Percentiles rank a stretch among this genome's conserved stretches.
These are phyloP conservation scores for Chrysoporthe cubensis DNA, from an alignment of 2,329 filamentous ascomycete genomes.

Conservation along the genomic window DNA sequence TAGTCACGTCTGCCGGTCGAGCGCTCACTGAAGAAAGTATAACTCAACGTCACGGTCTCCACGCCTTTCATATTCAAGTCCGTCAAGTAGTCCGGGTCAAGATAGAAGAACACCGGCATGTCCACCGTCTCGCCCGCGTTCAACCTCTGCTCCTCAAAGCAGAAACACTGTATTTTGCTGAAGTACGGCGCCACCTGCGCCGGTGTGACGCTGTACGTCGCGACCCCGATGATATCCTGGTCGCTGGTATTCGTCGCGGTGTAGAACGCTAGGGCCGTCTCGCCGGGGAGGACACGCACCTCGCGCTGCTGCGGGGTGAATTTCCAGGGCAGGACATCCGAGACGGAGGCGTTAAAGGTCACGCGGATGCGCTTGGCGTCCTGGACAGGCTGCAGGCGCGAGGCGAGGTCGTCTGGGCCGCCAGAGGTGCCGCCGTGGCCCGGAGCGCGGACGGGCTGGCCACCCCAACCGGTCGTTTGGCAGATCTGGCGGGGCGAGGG, in stretches of 20 bases:
- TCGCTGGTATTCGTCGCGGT: constrained; percentile 91
- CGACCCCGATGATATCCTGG: constrained; percentile 95
- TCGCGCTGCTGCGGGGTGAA: constrained; percentile 96
- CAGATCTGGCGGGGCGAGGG: constrained; percentile 62
- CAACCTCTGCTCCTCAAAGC: constrained; percentile 94
- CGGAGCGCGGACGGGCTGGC: constrained; percentile 84
- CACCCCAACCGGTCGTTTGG: constrained; percentile 87
- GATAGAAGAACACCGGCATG: constrained; percentile 99
- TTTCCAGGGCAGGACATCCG: constrained; percentile 95
- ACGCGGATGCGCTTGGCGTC: constrained; percentile 85
- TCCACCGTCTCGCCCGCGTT: constrained; percentile 97
- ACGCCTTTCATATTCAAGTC: constrained; percentile 93
- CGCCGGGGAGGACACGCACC: constrained; percentile 90
- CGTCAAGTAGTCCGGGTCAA: constrained; percentile 91
- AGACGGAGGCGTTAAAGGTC: constrained; percentile 94
- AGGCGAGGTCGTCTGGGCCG: constrained; percentile 66
- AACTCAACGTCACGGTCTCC: constrained; percentile 92
- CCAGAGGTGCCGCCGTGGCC: constrained; percentile 59
- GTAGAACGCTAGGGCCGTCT: constrained; percentile 97
- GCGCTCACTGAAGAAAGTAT: constrained; percentile 95
- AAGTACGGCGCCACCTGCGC: constrained; percentile 97
- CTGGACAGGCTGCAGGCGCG: constrained; percentile 79
- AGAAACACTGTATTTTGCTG: constrained; percentile 99
- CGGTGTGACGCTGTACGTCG: constrained; percentile 96
- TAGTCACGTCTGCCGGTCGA: not conserved